Evolutionary conservation across 768 basidiomycete genomes (phyloP).

Genomic region (Chlorophyllum brunneum): DNA sequence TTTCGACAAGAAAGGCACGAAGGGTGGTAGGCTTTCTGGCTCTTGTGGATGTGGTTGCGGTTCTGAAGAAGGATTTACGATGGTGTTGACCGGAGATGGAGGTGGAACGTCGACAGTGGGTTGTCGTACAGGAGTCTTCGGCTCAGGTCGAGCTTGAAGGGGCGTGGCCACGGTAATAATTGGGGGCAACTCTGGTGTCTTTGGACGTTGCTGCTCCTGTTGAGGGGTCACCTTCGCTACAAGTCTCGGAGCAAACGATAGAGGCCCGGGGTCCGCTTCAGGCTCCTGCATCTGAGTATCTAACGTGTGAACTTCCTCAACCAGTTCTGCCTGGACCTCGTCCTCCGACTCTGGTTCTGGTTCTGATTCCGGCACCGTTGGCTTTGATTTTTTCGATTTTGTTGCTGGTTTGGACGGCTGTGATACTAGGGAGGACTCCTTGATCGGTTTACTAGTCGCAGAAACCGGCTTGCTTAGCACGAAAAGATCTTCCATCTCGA

Average conservation of each 20-base stretch:
- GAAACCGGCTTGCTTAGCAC: background rate
- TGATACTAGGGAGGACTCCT: background rate
- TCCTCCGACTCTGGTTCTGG: background rate
- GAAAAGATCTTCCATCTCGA: slow-evolving; percentile 7
- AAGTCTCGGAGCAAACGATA: background rate
- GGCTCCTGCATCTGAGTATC: background rate
- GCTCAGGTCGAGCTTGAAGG: too few relatives aligned
- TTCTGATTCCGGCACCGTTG: background rate
- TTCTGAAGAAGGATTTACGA: background rate
- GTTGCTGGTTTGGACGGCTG: background rate
- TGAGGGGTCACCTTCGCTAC: background rate
- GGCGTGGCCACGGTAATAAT: background rate
- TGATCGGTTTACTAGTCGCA: background rate
- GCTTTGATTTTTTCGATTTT: background rate
- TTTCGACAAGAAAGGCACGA: background rate
- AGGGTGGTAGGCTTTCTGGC: background rate
- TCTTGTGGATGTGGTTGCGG: background rate
- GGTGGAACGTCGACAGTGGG: too few relatives aligned
- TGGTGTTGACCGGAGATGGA: background rate
- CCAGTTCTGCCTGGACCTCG: background rate
- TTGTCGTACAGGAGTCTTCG: too few relatives aligned
- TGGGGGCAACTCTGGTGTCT: slow-evolving; percentile 2
- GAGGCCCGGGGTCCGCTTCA: background rate
- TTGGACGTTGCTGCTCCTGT: background rate
- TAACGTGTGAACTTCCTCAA: background rate